Conservation (phyloP, 805 yeast species). For the Lipomyces chichibuensis region DNA sequence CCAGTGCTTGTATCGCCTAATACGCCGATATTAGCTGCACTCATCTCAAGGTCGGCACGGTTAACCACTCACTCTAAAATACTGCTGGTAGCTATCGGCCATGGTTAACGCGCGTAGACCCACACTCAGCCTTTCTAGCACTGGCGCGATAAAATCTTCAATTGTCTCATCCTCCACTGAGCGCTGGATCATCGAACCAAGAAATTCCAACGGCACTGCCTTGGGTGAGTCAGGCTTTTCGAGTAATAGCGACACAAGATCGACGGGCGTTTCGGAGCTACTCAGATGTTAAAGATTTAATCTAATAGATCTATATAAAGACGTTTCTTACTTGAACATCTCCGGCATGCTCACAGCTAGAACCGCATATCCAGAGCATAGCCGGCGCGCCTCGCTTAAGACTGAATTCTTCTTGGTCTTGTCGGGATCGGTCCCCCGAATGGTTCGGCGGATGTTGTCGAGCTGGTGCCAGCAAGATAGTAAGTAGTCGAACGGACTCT, state of each 20-base stretch:
- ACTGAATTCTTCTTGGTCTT: constrained; percentile 48
- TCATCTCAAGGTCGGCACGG: neutral
- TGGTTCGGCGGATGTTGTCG: constrained; percentile 46
- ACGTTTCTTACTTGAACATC: constrained; percentile 26
- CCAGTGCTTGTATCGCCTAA: constrained; percentile 54
- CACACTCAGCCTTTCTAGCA: constrained; percentile 50
- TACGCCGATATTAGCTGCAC: neutral
- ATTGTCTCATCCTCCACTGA: constrained; percentile 69
- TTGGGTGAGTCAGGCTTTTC: constrained; percentile 28
- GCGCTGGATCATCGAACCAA: constrained; percentile 59
- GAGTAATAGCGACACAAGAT: constrained; percentile 29
- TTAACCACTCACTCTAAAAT: constrained; percentile 56
- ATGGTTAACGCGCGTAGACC: constrained; percentile 40
- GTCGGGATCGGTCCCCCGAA: constrained; percentile 49
- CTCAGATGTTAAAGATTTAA: neutral
- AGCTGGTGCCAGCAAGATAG: constrained; percentile 51
- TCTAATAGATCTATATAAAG: neutral
- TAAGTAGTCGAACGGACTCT: constrained; percentile 54
- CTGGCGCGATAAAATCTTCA: constrained; percentile 59
- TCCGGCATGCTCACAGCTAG: constrained; percentile 40
- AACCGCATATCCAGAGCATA: constrained; percentile 54
- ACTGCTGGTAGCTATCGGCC: constrained; percentile 32
- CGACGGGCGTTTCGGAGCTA: constrained; percentile 12
- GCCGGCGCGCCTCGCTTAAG: constrained; percentile 49
- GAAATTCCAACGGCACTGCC: constrained; percentile 49